A percentile compares a stretch with the other conserved stretches of the same genome.
Conservation (phyloP, 1,284 basidiomycete species). For the Trichosporon sp. region DNA sequence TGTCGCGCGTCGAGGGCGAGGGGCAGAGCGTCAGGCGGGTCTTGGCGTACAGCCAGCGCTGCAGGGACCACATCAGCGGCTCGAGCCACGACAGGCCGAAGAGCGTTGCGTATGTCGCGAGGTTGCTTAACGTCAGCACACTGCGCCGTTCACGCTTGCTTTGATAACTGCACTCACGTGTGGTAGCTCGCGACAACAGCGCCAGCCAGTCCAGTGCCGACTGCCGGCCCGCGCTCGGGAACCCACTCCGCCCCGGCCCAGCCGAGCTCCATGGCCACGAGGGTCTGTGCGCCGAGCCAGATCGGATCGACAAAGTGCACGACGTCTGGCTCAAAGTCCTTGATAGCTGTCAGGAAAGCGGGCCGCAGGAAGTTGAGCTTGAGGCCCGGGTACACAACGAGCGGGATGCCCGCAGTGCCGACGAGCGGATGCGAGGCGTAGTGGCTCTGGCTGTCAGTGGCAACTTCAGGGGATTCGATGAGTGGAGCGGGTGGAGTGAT, state of each 20-base stretch:
- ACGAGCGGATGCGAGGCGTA: slow-evolving; percentile 57
- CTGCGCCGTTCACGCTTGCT: no score
- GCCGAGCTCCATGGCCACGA: slow-evolving; percentile 51
- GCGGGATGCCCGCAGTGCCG: slow-evolving; percentile 56
- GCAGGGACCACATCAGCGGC: slow-evolving; percentile 50
- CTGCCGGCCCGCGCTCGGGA: slow-evolving; percentile 38
- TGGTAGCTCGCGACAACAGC: slow-evolving; percentile 57
- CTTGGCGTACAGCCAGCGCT: slow-evolving; percentile 47
- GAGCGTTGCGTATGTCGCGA: slow-evolving; percentile 55
- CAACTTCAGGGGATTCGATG: not conserved
- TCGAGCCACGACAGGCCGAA: slow-evolving; percentile 56
- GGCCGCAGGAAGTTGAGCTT: slow-evolving; percentile 59
- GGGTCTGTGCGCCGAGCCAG: slow-evolving; percentile 55
- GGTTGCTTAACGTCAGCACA: slow-evolving; percentile 41
- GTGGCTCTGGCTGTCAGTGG: slow-evolving; percentile 35
- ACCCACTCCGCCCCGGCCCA: slow-evolving; percentile 49
- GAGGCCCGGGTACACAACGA: slow-evolving; percentile 56
- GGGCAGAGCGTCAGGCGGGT: slow-evolving; percentile 55
- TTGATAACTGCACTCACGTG: slow-evolving; percentile 45
- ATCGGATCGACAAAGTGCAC: slow-evolving; percentile 57
- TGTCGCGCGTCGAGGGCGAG: slow-evolving; percentile 53
- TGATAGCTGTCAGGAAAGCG: slow-evolving; percentile 53
- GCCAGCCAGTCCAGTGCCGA: slow-evolving; percentile 46
- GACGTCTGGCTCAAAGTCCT: slow-evolving; percentile 55
- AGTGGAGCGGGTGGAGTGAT: not conserved